Base-by-base conservation (phyloP, 106 monocot genomes). In the Dendrobium catenatum region DNA sequence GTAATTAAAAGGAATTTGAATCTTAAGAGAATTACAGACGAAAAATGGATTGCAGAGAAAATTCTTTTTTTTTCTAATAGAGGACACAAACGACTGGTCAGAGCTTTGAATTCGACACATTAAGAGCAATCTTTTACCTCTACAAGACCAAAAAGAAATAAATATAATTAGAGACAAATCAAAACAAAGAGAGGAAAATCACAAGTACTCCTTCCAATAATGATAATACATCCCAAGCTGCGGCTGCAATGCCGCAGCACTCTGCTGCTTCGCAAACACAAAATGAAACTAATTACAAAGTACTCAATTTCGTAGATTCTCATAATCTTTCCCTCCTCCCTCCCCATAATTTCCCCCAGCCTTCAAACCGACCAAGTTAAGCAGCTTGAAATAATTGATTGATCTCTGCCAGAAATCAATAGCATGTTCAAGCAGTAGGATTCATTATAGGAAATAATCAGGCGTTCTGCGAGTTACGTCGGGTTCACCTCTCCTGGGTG, bases 391-490 rank as follows among this genome's bases (percentile, higher is more conserved):
- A 70, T 70, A 37, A 37, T 37, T 37, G 37, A 37, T 37, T 70
- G 16, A 29, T 70, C 37, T 33, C 37, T 0, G 17, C 10, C 37
- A n/a, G 64, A 66, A 51, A 51, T 51, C 51, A 51, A 51, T 51
- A 13, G 51, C 4, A 4, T 70, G 13, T 33, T 31, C 70, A 37
- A 70, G 37, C 70, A 70, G 70, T 37, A 70, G 37, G 70, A 37
- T 70, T 31, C 15, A 4, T 83, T 86, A 91, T n/a, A 91, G 75
- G 82, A 91, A 91, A 70, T 91, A 91, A 83, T 91, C 91, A 37
- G 91, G 91, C 11, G 91, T 91, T 85, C 88, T 88, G 13, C 91
- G 88, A 55, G 91, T 91, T 37, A 91, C 91, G 64, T 91, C 91
- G 1, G 91, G 91, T 70, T 91, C 91, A 9, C 91, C 91, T 86